Evolutionary conservation across 345 rosid genomes (phyloP), one percentile per base, ranked within the genome.

Genomic region (Rhizophora mangle): DNA sequence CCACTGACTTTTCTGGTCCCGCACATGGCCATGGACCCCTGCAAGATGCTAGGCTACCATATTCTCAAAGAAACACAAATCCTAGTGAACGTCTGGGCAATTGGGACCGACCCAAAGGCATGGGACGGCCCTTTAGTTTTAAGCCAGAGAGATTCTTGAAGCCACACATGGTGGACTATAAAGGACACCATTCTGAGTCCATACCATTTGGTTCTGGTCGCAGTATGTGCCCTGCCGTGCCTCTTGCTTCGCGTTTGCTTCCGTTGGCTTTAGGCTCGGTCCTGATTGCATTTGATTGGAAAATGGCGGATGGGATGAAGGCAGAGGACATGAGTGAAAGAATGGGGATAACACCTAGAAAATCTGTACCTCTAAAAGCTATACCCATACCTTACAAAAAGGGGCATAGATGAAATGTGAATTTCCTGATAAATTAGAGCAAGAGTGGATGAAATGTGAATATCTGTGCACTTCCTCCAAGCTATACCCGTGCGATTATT

Each of bases 131-230:
- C 96, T 1, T 15, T 69, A 46, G 46, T 43, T 11, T 92, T 65
- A 81, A 64, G 71, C 96, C 98, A 2, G 96, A 92, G 71, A 85
- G 94, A 61, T 92, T 85, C 71, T 52, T 85, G 72, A 83, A 74
- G 29, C 69, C 79, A 0, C 75, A 79, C 60, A 70, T 47, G 1
- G 60, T 67, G 49, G 92, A 92, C 18, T 89, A 72, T 19, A 92
- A 82, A 63, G 97, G 97, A 9, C 87, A 81, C 0, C 73, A 92
- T 81, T 92, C 77, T 64, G 85, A 82, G 80, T 86, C 81, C 20
- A 78, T 89, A n/a, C 97, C 96, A 2, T 89, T 92, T 31, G 97
- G 96, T 27, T 82, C 94, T n/a, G 96, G 97, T 0, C 77, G 94
- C 8, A 70, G 97, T 72, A 92, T 92, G 88, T 92, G 97, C 67